Evolutionary conservation across 345 rosid genomes (phyloP), one percentile per base, ranked within the genome.

Genomic region (Adansonia digitata): DNA sequence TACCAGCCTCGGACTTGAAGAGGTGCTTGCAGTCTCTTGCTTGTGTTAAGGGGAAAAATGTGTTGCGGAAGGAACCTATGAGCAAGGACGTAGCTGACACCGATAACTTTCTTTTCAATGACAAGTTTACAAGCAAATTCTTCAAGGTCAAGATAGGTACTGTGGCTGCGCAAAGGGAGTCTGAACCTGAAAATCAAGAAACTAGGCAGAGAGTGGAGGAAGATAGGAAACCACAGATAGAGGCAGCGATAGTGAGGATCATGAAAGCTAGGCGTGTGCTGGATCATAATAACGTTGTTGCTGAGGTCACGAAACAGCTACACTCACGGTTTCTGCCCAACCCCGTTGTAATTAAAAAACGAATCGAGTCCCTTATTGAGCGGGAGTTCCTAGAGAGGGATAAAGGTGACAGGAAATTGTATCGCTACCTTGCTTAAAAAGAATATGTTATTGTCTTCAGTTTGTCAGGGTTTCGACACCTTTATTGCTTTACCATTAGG

Each of bases 181-280:
- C 94, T 5, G 92, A 90, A 59, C 92, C 92, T 0, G 94, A 90
- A 80, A 90, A 90, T 69, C 94, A 85, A 73, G 92, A 90, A 81
- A 88, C 92, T 22, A 79, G 94, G 69, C 92, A 90, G 76, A 82
- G 92, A 78, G 94, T 90, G 84, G 94, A 90, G 84, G 94, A 88
- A 77, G 94, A 90, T 61, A 81, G 92, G 81, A 90, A 90, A 77
- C 94, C 90, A 7, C 90, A 90, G 78, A 90, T 90, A 12, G 94
- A 88, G 81, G 94, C 90, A 7, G 92, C 94, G 18, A 78, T 88
- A 45, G 94, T 90, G 77, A 88, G 92, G 81, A 88, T 90, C 83
- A 90, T 90, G 94, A 90, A 90, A 74, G 84, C 90, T 20, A 85
- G 94, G 80, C 84, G 86, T 77, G 87, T 85, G 15, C 67, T 90